Conservation (phyloP, 306 rosid species). For the Trifolium subterraneum region DNA sequence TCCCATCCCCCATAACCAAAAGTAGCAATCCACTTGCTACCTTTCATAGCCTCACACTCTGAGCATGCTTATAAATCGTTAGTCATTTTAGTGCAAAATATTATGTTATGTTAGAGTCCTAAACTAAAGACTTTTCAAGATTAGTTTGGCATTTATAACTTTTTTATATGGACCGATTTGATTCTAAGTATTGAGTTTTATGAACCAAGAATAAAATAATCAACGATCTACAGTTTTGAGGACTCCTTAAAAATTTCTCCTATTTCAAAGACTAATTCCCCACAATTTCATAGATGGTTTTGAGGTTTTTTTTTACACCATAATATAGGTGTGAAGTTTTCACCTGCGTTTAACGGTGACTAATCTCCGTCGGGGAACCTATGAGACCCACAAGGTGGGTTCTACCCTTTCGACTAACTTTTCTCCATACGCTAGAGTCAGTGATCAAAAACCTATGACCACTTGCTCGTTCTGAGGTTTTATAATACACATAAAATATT, state of each 20-base stretch:
- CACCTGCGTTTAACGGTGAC: too few relatives aligned
- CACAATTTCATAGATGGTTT: neutral
- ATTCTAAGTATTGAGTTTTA: neutral
- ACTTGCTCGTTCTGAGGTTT: neutral
- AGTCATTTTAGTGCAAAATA: neutral
- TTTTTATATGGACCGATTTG: neutral
- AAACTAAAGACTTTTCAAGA: neutral
- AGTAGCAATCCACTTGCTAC: conserved; percentile 15
- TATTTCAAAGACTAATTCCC: neutral
- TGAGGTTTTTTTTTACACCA: neutral
- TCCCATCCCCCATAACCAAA: conserved; percentile 6
- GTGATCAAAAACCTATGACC: too few relatives aligned
- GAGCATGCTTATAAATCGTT: neutral
- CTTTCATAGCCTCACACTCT: conserved; percentile 9
- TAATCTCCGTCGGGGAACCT: too few relatives aligned
- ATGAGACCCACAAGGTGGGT: too few relatives aligned
- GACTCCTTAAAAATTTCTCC: neutral
- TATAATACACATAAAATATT: neutral
- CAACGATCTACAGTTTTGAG: neutral
- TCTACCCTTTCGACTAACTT: too few relatives aligned
- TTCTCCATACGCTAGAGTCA: too few relatives aligned
- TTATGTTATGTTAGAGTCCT: neutral
- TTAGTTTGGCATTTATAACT: neutral
- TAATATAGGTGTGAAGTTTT: too few relatives aligned
- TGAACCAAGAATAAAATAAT: neutral